Evolutionary conservation across 2,329 filamentous ascomycete species (phyloP).

Genomic region (Coniochaeta ligniaria): DNA sequence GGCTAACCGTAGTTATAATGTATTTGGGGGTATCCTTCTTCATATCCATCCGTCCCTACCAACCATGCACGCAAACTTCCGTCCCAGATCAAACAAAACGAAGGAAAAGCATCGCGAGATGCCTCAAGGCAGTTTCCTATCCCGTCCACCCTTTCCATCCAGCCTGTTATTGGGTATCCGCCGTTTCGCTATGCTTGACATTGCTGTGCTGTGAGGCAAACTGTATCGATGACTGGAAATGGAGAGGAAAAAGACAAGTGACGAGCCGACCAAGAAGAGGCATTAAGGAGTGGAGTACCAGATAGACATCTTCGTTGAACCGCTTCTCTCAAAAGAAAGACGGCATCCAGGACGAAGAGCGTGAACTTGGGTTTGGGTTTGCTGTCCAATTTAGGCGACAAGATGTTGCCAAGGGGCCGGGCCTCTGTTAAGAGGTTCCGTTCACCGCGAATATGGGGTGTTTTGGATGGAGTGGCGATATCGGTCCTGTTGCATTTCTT

Average conservation of each 20-base stretch:
- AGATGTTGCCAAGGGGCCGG: neutral
- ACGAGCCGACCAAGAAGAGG: neutral
- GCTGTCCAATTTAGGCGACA: neutral
- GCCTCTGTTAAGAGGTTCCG: neutral
- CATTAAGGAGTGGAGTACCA: neutral
- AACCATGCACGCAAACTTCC: constrained; percentile 7
- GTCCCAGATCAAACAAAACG: neutral
- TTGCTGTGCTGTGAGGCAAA: constrained; percentile 20
- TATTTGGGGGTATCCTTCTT: constrained; percentile 15
- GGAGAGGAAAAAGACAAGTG: neutral
- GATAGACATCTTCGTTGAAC: neutral
- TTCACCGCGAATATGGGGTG: neutral
- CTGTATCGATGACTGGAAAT: constrained; percentile 10
- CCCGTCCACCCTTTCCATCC: neutral
- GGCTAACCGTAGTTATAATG: constrained; percentile 8
- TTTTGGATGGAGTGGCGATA: neutral
- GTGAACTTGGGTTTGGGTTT: neutral
- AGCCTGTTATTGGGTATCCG: neutral
- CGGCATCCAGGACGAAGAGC: neutral
- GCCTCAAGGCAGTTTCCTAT: neutral
- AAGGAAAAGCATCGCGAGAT: constrained; percentile 1
- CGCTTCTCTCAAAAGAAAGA: neutral
- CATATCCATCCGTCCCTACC: constrained; percentile 8
- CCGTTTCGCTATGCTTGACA: constrained; percentile 1
- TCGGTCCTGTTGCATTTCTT: neutral